A percentile compares a stretch with the other conserved stretches of the same genome.
Evolutionary conservation across 352 stramenopile genomes (phyloP).

Genomic region (Pythium sukuiense): DNA sequence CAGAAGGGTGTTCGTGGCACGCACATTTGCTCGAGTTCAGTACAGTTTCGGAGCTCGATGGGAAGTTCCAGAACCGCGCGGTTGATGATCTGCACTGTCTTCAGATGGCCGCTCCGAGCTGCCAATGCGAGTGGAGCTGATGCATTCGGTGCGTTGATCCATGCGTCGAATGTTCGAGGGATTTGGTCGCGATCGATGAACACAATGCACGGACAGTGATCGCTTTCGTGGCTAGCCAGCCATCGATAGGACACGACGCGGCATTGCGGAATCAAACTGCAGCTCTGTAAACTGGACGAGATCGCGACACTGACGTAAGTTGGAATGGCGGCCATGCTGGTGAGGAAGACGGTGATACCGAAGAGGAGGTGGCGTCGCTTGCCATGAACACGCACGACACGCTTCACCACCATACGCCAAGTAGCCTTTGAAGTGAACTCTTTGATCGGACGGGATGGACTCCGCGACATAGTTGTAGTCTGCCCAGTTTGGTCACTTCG

Average conservation of each 20-base stretch:
- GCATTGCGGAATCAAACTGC: slow-evolving; percentile 11
- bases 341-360: slow-evolving; percentile 16
- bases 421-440: too few species aligned
- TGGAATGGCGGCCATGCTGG: slow-evolving; percentile 12
- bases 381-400: slow-evolving; percentile 1
- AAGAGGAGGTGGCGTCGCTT: slow-evolving; percentile 17
- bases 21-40: slow-evolving; percentile 27
- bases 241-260: slow-evolving; percentile 23
- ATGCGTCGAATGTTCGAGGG: slow-evolving; percentile 11
- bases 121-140: slow-evolving; percentile 11
- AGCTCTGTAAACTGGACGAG: slow-evolving; percentile 3
- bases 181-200: slow-evolving; percentile 24
- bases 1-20: too few species aligned
- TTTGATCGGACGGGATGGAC: too few species aligned
- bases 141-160: slow-evolving; percentile 20
- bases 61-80: slow-evolving; percentile 16
- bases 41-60: slow-evolving; percentile 17
- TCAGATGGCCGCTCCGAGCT: slow-evolving; percentile 19
- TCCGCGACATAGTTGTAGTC: too few species aligned
- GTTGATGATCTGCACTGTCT: slow-evolving; percentile 34
- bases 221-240: not conserved
- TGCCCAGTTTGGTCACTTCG: too few species aligned
- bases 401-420: not conserved
- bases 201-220: slow-evolving; percentile 29
- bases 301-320: slow-evolving; percentile 16